These are phyloP conservation scores for Acacia melanoxylon DNA, from an alignment of 306 rosid species.

Conservation along the genomic window DNA sequence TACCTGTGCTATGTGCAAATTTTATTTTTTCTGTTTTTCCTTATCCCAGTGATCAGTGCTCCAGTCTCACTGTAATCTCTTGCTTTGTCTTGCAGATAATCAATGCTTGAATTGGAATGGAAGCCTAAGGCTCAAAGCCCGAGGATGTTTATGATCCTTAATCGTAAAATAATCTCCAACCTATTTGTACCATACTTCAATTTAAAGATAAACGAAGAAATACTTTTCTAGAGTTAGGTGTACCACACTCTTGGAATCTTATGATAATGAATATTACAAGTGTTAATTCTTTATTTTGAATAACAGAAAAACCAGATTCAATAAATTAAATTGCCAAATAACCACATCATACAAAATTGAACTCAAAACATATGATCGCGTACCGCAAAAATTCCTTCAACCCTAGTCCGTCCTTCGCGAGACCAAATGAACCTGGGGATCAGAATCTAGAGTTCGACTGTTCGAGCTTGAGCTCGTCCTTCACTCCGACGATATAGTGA, in stretches of 20 bases:
- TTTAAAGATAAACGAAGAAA: constrained; percentile 31
- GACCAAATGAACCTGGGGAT: constrained; percentile 24
- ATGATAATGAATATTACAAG: neutral
- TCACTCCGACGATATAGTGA: constrained; percentile 62
- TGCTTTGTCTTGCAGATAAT: constrained; percentile 72
- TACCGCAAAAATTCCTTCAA: neutral
- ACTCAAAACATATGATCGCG: neutral
- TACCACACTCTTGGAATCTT: neutral
- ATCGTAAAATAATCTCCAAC: constrained; percentile 26
- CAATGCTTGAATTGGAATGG: constrained; percentile 83
- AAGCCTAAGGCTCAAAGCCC: constrained; percentile 48
- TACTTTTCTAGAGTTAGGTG: constrained; percentile 42
- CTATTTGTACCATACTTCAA: constrained; percentile 37
- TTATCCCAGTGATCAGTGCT: neutral
- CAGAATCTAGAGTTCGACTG: constrained; percentile 54
- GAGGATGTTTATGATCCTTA: constrained; percentile 30
- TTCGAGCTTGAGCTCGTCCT: constrained; percentile 75
- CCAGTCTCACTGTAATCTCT: constrained; percentile 31
- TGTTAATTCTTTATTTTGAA: neutral
- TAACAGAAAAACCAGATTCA: neutral
- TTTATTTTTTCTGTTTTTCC: constrained; percentile 1
- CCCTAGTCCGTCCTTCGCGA: neutral
- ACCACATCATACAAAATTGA: neutral
- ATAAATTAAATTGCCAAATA: neutral
- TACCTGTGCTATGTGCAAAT: constrained; percentile 29